A percentile compares a stretch with the other conserved stretches of the same genome.
phyloP scores from a whole-genome alignment of 805 yeast species.

The Scheffersomyces coipomensis region DNA sequence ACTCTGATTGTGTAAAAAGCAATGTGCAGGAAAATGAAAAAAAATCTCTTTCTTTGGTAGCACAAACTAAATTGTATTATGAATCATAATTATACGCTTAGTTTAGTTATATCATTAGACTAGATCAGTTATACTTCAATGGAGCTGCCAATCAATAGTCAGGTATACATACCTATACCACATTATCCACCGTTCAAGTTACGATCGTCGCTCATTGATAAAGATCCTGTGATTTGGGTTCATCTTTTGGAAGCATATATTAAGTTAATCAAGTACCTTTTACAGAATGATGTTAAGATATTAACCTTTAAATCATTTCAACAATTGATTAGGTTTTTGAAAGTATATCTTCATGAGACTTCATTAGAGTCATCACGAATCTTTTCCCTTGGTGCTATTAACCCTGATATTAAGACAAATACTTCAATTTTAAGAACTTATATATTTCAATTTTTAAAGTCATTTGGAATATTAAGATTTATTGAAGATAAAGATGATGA shows the following conservation, averaged over 20 bases:
- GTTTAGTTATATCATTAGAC: no score
- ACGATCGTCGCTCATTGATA: constrained; percentile 74
- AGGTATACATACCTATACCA: constrained; percentile 53
- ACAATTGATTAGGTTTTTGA: constrained; percentile 56
- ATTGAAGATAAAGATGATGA: constrained; percentile 50
- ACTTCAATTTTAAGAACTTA: constrained; percentile 46
- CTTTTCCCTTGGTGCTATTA: constrained; percentile 68
- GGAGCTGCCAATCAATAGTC: no score
- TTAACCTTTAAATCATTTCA: constrained; percentile 56
- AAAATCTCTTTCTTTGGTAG: no score
- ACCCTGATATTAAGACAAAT: constrained; percentile 62
- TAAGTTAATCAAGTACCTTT: constrained; percentile 46
- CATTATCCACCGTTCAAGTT: constrained; percentile 73
- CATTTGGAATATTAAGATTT: constrained; percentile 40
- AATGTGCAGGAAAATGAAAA: no score
- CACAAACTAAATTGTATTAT: no score
- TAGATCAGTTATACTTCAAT: no score
- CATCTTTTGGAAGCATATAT: constrained; percentile 68
- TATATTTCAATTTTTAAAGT: constrained; percentile 51
- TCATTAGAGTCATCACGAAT: constrained; percentile 59
- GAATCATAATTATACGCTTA: no score
- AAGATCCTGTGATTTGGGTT: constrained; percentile 82
- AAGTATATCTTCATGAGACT: constrained; percentile 58
- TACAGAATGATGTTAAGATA: constrained; percentile 32
- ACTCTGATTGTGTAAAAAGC: no score